Evolutionary conservation across 257 asterid genomes (phyloP), one percentile per base, ranked within the genome.

Genomic region (Solanum raphanifolium): DNA sequence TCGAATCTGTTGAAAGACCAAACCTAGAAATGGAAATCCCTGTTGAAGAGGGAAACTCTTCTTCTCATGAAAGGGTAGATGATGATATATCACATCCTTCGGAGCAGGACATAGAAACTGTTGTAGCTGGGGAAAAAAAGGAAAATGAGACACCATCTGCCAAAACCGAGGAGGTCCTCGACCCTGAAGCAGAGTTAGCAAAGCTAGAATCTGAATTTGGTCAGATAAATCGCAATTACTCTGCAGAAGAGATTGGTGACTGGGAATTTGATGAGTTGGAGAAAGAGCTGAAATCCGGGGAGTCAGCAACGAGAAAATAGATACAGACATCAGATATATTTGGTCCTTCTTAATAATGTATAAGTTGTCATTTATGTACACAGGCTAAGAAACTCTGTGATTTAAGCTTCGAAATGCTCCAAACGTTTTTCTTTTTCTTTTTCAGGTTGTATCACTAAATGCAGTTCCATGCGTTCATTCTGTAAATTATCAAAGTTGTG

Each of bases 211-310:
- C 98, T 74, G 98, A 97, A 91, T 95, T 97, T 60, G 99, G 99
- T 38, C 94, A 95, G 41, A 92, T 94, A 46, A 90, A 93, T 84
- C 89, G 89, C 85, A 93, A 93, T 65, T 93, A 95, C 94, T 89
- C 98, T 18, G 88, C 92, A 0, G 98, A 95, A 90, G 99, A 97
- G 88, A 93, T 97, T 72, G 94, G 98, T 55, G 98, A 91, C 79
- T 97, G 99, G 99, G 99, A 95, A 90, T 97, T 97, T 32, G 99
- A 95, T 62, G 99, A 97, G 92, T 98, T 97, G 31, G 99, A 97
- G 90, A 93, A 83, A 90, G 99, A 93, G 92, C 88, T 97, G 87
- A 91, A 84, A 87, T 91, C 94, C 73, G 92, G 92, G 27, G 94
- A 92, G 60, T 48, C 96, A 35, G 88, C 92, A 18, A 87, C 83